Percentiles rank a stretch among this genome's conserved stretches.
These are phyloP conservation scores for Microglena sp. DNA, from an alignment of 139 green algal genomes.

Conservation along the genomic window DNA sequence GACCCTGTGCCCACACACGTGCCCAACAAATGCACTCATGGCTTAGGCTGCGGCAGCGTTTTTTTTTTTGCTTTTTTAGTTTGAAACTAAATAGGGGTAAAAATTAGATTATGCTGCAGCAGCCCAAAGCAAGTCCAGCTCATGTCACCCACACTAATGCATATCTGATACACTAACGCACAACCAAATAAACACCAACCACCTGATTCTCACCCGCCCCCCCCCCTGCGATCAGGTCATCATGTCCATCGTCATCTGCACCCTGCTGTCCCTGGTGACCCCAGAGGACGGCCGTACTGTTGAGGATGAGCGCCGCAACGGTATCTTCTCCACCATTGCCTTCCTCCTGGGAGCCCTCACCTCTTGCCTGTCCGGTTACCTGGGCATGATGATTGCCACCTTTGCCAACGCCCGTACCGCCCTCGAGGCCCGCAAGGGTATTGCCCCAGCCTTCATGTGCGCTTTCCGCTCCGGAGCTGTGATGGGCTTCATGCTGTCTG, in stretches of 20 bases:
- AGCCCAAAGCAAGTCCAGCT: no score
- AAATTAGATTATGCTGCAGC: no score
- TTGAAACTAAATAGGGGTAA: no score
- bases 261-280: slow-evolving; percentile 74
- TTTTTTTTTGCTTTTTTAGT: not conserved
- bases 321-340: slow-evolving; percentile 78
- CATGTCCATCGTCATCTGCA: slow-evolving; percentile 86
- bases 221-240: no score
- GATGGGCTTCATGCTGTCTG: slow-evolving; percentile 93
- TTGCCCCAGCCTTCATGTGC: slow-evolving; percentile 86
- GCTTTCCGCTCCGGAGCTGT: slow-evolving; percentile 94
- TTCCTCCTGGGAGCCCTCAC: slow-evolving; percentile 85
- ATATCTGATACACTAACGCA: no score
- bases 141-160: no score
- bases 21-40: no score
- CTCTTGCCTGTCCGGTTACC: slow-evolving; percentile 83
- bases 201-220: no score
- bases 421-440: slow-evolving; percentile 86
- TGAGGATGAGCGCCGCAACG: slow-evolving; percentile 14
- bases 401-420: slow-evolving; percentile 92
- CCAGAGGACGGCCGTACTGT: slow-evolving; percentile 34
- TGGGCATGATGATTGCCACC: slow-evolving; percentile 93
- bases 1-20: no score
- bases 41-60: no score
- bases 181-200: no score